Conservation (phyloP, 2,329 filamentous ascomycete species). For the Didymella pinodella region DNA sequence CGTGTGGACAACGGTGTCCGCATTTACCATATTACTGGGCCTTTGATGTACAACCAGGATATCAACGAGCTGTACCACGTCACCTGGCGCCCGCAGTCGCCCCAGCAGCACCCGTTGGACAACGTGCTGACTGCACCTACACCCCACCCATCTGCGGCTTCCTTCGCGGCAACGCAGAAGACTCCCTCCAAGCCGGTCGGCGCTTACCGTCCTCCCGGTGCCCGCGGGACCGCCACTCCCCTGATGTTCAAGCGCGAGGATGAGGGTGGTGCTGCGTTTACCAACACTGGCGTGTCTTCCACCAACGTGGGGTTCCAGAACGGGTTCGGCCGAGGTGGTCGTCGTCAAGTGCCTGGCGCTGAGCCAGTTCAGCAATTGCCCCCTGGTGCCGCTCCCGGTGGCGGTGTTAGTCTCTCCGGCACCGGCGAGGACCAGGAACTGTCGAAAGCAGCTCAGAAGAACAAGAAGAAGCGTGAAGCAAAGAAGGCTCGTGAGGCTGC, state of each 20-base stretch:
- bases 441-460: slow-evolving; percentile 88
- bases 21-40: slow-evolving; percentile 90
- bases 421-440: slow-evolving; percentile 73
- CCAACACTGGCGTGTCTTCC: slow-evolving; percentile 79
- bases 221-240: slow-evolving; percentile 85
- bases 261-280: slow-evolving; percentile 88
- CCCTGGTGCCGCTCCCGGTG: slow-evolving; percentile 73
- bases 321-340: slow-evolving; percentile 77
- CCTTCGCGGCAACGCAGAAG: slow-evolving; percentile 86
- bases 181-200: slow-evolving; percentile 97
- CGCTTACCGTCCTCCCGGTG: slow-evolving; percentile 93
- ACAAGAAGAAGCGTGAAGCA: slow-evolving; percentile 96
- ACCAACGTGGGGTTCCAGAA: slow-evolving; percentile 65
- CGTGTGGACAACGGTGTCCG: slow-evolving; percentile 97
- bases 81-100: slow-evolving; percentile 79
- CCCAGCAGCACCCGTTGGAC: slow-evolving; percentile 66
- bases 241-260: slow-evolving; percentile 98
- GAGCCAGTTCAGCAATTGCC: slow-evolving; percentile 72
- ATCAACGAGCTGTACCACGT: slow-evolving; percentile 93
- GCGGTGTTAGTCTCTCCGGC: slow-evolving; percentile 70
- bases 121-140: slow-evolving; percentile 79
- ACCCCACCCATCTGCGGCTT: slow-evolving; percentile 82
- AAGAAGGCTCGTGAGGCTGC: slow-evolving; percentile 89
- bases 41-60: slow-evolving; percentile 93
- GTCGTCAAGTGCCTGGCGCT: slow-evolving; percentile 86